These are phyloP conservation scores for Verticillium nubilum DNA, from an alignment of 2,329 filamentous ascomycete genomes.

Conservation along the genomic window DNA sequence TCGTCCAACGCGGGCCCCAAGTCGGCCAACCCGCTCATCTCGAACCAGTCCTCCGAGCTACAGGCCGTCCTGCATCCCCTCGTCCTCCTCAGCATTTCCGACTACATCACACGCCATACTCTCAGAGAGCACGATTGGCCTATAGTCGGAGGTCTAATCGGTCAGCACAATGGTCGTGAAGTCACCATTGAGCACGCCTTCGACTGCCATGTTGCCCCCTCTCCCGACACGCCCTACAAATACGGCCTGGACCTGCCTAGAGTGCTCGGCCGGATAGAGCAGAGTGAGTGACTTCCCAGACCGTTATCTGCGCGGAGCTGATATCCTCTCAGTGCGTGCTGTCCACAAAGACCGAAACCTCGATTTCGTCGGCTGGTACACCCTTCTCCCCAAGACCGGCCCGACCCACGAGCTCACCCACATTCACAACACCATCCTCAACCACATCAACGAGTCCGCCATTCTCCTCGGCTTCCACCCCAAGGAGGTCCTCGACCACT, in stretches of 20 bases:
- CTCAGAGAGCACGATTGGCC: slow-evolving; percentile 70
- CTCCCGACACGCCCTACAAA: slow-evolving; percentile 43
- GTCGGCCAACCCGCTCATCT: slow-evolving; percentile 53
- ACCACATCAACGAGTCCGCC: slow-evolving; percentile 76
- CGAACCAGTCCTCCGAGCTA: slow-evolving; percentile 63
- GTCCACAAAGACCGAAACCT: slow-evolving; percentile 82
- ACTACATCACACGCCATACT: slow-evolving; percentile 89
- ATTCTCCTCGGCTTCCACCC: slow-evolving; percentile 85
- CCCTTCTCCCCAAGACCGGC: slow-evolving; percentile 66
- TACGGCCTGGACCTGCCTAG: slow-evolving; percentile 61
- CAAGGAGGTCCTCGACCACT: slow-evolving; percentile 43
- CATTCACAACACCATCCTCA: slow-evolving; percentile 72
- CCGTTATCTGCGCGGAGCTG: background rate
- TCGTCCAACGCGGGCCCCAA: slow-evolving; percentile 40
- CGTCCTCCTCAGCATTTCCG: slow-evolving; percentile 91
- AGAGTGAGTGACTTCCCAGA: slow-evolving; percentile 55
- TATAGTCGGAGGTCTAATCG: slow-evolving; percentile 81
- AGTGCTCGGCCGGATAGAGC: slow-evolving; percentile 74
- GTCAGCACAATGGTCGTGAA: slow-evolving; percentile 84
- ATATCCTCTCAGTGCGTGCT: slow-evolving; percentile 61
- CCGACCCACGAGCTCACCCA: slow-evolving; percentile 65
- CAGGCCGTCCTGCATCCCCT: slow-evolving; percentile 86
- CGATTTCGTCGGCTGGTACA: slow-evolving; percentile 90
- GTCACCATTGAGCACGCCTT: slow-evolving; percentile 93
- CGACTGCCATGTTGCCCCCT: slow-evolving; percentile 59